phyloP scores from a whole-genome alignment of 768 basidiomycete species.

The Termitomyces sp. region DNA sequence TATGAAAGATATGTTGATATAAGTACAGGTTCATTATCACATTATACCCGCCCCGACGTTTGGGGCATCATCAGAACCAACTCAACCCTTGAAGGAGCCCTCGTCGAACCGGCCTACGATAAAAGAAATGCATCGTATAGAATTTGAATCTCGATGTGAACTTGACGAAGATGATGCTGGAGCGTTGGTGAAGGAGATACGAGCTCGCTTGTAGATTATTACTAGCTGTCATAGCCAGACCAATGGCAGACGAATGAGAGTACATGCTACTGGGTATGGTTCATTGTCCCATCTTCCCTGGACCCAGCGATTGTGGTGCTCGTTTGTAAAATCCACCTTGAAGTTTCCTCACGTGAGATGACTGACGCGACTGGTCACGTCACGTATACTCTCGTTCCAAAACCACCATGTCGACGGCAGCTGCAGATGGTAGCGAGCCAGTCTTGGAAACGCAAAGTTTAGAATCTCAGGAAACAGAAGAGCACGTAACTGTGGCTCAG shows the following conservation, averaged over 20 bases:
- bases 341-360: slow-evolving; percentile 8
- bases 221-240: neutral
- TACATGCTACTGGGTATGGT: neutral
- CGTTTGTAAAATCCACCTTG: too few species aligned
- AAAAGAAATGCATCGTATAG: slow-evolving; percentile 58
- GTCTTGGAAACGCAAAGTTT: slow-evolving; percentile 1
- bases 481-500: neutral
- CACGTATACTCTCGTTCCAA: neutral
- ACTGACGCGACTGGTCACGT: slow-evolving; percentile 19
- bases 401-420: slow-evolving; percentile 9
- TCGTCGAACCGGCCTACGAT: slow-evolving; percentile 32
- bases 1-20: neutral
- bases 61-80: slow-evolving; percentile 18
- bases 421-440: neutral
- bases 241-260: neutral
- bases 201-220: slow-evolving; percentile 34
- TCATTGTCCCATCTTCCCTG: neutral
- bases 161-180: slow-evolving; percentile 61
- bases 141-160: slow-evolving; percentile 55
- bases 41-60: slow-evolving; percentile 69
- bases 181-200: slow-evolving; percentile 43
- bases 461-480: slow-evolving; percentile 2
- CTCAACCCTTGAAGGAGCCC: slow-evolving; percentile 6
- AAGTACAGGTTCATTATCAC: slow-evolving; percentile 77
- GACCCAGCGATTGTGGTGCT: too few species aligned